A percentile compares a stretch with the other conserved stretches of the same genome.
Evolutionary conservation across 2,329 filamentous ascomycete species (phyloP).

Genomic region (Coniochaeta pulveracea): DNA sequence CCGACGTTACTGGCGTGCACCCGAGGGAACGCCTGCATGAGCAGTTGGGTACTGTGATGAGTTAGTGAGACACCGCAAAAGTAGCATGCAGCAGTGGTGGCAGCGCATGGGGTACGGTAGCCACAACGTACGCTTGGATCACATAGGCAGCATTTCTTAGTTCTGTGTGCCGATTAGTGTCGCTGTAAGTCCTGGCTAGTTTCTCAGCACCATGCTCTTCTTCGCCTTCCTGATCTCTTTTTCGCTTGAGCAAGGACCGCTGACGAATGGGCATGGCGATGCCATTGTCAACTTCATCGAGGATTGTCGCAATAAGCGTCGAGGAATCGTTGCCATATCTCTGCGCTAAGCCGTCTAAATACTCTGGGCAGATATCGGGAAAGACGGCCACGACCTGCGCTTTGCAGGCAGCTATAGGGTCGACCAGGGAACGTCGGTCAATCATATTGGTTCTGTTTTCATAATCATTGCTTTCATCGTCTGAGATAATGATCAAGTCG

Average conservation of each 20-base stretch:
- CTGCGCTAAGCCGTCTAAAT: constrained; percentile 18
- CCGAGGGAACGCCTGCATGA: background rate
- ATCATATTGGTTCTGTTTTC: too few species aligned
- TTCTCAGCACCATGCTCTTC: constrained; percentile 9
- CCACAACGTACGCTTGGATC: background rate
- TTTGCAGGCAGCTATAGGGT: constrained; percentile 14
- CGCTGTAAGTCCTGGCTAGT: constrained; percentile 3
- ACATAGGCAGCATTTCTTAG: too few species aligned
- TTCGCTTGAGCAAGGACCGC: constrained; percentile 25
- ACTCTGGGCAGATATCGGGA: constrained; percentile 31
- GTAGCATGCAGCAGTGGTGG: background rate
- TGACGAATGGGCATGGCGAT: constrained; percentile 22
- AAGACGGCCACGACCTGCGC: constrained; percentile 23
- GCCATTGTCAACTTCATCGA: constrained; percentile 27
- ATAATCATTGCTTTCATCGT: too few species aligned
- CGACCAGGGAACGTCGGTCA: background rate
- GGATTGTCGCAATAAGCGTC: constrained; percentile 22
- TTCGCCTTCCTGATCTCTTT: constrained; percentile 17
- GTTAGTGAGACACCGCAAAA: too few species aligned
- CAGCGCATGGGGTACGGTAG: too few species aligned
- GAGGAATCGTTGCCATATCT: constrained; percentile 18
- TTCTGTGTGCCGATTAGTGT: constrained; percentile 4
- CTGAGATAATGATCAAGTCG: too few species aligned
- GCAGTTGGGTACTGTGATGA: too few species aligned
- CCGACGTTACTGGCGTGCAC: too few species aligned